Evolutionary conservation across 2,329 filamentous ascomycete species (phyloP), one percentile per base, ranked within the genome.

Genomic region (Fusarium nanum): DNA sequence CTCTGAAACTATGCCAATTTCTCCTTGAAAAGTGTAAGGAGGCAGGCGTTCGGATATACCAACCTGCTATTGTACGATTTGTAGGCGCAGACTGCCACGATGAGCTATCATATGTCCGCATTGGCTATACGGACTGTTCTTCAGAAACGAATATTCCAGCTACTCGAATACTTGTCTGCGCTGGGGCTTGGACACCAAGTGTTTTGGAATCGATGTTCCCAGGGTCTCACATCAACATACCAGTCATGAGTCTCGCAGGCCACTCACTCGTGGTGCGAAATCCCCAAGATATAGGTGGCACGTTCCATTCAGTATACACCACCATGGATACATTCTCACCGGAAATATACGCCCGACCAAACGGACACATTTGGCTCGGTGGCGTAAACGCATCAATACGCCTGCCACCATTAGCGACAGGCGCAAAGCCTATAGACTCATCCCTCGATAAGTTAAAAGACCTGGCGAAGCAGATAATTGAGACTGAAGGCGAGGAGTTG

Each of bases 321-420:
- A 87, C 86, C 6, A 84, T 88, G 60, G 80, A 80, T 5, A 85
- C 84, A 0, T 93, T 91, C 78, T 89, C 88, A 5, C 91, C 92
- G 0, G 92, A 94, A 77, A 82, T 92, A 13, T 93, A 93, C 78
- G 88, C 89, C 2, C 84, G 92, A 13, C 74, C 86, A 6, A 88
- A 88, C 11, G 90, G 88, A 1, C 87, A 93, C 59, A 87, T 95
- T 22, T 95, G 93, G 77, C 81, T 95, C 34, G 91, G 90, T 0
- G 92, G 92, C 0, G 77, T 94, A 40, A 94, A 95, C 76, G 87
- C 85, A 37, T 80, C 85, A 0, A 77, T 92, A 7, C 84, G 87
- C 1, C 80, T 95, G 12, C 92, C 92, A 0, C 78, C 82, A 1
- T 56, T 77, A 14, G 72, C 73, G 7, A 74, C 74, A 3, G 70